A percentile compares a stretch with the other conserved stretches of the same genome.
Evolutionary conservation across 768 basidiomycete genomes (phyloP).

Genomic region (Lentinula detonsa): DNA sequence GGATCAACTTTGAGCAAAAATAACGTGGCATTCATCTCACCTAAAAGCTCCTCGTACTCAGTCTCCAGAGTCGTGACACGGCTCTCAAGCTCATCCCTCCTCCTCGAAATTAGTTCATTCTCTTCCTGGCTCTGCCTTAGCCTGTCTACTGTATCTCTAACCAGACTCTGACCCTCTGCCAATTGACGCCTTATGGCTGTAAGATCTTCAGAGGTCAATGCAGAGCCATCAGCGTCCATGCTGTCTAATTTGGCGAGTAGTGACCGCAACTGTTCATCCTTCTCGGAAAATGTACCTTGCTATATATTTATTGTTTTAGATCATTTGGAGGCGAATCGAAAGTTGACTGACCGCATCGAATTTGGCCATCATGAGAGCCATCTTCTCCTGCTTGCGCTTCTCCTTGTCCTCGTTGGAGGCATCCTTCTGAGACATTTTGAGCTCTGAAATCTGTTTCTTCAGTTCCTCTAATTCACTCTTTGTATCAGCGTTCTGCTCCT

Average conservation of each 20-base stretch:
- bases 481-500: conserved; percentile 88
- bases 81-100: conserved; percentile 84
- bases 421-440: conserved; percentile 79
- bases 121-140: conserved; percentile 90
- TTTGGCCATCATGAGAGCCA: conserved; percentile 99
- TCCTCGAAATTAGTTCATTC: conserved; percentile 74
- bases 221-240: conserved; percentile 56
- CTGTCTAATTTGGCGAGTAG: conserved; percentile 80
- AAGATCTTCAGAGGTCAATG: conserved; percentile 71
- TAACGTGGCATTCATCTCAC: conserved; percentile 36
- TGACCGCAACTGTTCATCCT: conserved; percentile 87
- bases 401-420: conserved; percentile 94
- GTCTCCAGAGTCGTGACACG: conserved; percentile 77
- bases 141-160: conserved; percentile 87
- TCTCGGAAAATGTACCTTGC: conserved; percentile 95
- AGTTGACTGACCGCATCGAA: conserved; percentile 76
- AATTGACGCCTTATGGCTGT: conserved; percentile 82
- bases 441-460: conserved; percentile 67
- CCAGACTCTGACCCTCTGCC: conserved; percentile 77
- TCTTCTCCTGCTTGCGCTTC: conserved; percentile 98
- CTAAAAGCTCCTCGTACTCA: conserved; percentile 95
- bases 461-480: conserved; percentile 87
- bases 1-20: conserved; percentile 11
- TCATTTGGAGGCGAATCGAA: conserved; percentile 16
- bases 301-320: conserved; percentile 21